Evolutionary conservation across 306 rosid genomes (phyloP), one percentile per base, ranked within the genome.

Genomic region (Neltuma alba): DNA sequence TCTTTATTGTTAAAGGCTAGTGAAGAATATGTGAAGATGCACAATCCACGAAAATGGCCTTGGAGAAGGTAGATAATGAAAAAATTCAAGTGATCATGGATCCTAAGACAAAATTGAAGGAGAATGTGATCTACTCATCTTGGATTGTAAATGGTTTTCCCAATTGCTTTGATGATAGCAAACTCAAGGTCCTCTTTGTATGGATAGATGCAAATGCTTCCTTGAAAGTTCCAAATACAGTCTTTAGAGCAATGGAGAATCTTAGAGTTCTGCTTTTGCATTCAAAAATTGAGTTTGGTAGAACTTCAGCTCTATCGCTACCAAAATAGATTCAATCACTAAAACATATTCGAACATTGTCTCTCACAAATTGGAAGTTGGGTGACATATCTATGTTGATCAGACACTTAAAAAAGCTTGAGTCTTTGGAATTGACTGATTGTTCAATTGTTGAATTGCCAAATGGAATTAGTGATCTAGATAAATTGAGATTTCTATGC

Each of bases 371-470:
- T 0, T 85, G 69, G 63, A 1, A 21, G n/a, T 70, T 85, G 3
- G 25, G 12, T 21, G 80, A 65, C 40, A 23, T 82, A 23, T 75
- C 80, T 25, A 28, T 54, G 18, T 0, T 65, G 15, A 0, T 82
- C 31, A 37, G 47, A 21, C 48, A 65, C 25, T 0, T 79, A 71
- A 65, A 20, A 33, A 55, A 66, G 14, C 82, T 85, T 23, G 76
- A 79, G 70, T 2, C 57, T 37, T 76, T 82, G 28, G 5, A 70
- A 10, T 28, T 85, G 16, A 0, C 0, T 23, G 0, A 0, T 2
- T 77, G 86, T 77, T 63, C 70, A 7, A 40, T 82, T 75, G 7
- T 13, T 77, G 79, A 82, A 54, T 64, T 82, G 15, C 82, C 85
- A 50, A 10, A 15, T 14, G 40, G 2, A 6, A 6, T 69, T 28